These are phyloP conservation scores for Mucor velutinosus DNA, from an alignment of 371 early-diverging fungal species.

Conservation along the genomic window DNA sequence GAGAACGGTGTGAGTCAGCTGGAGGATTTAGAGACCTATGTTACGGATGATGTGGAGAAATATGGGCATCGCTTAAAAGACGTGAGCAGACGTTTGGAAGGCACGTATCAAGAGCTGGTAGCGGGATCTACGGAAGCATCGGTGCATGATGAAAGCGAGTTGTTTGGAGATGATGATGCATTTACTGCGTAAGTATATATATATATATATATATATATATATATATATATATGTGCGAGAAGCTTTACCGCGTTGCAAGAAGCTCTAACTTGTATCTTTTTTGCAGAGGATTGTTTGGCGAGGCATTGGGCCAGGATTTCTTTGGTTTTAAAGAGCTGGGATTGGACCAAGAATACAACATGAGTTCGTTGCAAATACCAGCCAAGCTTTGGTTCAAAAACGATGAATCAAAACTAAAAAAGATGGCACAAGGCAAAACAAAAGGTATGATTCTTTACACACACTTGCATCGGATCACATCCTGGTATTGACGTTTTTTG, in stretches of 20 bases:
- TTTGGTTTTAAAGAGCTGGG: slow-evolving; percentile 89
- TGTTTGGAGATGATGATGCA: slow-evolving; percentile 56
- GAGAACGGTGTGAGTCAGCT: slow-evolving; percentile 74
- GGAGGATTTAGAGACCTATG: slow-evolving; percentile 70
- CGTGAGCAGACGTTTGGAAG: slow-evolving; percentile 66
- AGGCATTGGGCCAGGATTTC: slow-evolving; percentile 83
- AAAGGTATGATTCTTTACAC: not conserved
- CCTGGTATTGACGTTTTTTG: not conserved
- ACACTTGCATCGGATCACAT: no score
- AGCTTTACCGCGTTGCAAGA: no score
- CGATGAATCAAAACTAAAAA: not conserved
- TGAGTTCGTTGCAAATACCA: slow-evolving; percentile 28
- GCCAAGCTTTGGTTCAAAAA: slow-evolving; percentile 17
- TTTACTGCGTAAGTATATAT: slow-evolving; percentile 43
- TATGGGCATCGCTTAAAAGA: slow-evolving; percentile 73
- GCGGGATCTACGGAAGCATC: slow-evolving; percentile 23
- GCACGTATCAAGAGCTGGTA: slow-evolving; percentile 58
- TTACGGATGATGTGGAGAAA: slow-evolving; percentile 74
- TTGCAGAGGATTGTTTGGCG: slow-evolving; percentile 73
- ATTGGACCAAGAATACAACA: slow-evolving; percentile 62
- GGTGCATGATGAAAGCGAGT: slow-evolving; percentile 36
- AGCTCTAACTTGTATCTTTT: not conserved
- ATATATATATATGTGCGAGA: no score
- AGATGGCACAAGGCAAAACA: not conserved
- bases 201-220: slow-evolving; percentile 6